Conservation (phyloP, 176 grass and related monocot species). For the Cocos nucifera region DNA sequence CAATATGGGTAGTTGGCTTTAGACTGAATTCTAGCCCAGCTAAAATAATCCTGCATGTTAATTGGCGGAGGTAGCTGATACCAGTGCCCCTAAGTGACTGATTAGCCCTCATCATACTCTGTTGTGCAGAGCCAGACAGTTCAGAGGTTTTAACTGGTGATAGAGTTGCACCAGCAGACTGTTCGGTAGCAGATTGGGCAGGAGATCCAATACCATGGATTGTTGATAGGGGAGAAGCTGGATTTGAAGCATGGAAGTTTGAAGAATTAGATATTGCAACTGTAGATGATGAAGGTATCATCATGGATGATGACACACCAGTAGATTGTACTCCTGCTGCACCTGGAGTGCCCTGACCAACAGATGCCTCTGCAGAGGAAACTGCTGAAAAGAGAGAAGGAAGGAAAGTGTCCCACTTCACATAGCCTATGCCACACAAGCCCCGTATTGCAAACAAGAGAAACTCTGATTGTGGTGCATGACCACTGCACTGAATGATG, state of each 20-base stretch:
- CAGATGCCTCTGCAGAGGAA: conserved; percentile 43
- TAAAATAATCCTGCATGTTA: conserved; percentile 81
- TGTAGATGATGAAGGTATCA: conserved; percentile 40
- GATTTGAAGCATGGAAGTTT: conserved; percentile 66
- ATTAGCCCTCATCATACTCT: conserved; percentile 31
- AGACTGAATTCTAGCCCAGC: conserved; percentile 56
- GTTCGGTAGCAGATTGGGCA: conserved; percentile 75
- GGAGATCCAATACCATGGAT: conserved; percentile 81
- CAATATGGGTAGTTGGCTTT: conserved; percentile 77
- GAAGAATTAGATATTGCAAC: conserved; percentile 32
- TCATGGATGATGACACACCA: conserved; percentile 13
- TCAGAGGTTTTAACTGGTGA: conserved; percentile 72
- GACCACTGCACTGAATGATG: conserved; percentile 67
- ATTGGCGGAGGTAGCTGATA: conserved; percentile 62
- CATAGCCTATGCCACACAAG: conserved; percentile 62
- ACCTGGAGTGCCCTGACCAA: conserved; percentile 31
- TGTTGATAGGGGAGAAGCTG: conserved; percentile 63
- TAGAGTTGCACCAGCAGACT: conserved; percentile 51
- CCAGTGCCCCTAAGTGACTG: conserved; percentile 35
- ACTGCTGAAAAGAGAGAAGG: conserved; percentile 69
- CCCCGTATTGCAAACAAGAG: conserved; percentile 78
- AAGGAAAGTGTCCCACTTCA: conserved; percentile 85
- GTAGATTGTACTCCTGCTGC: conserved; percentile 1
- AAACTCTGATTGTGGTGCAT: conserved; percentile 86
- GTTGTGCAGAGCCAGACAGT: conserved; percentile 39